These are phyloP conservation scores for Seiridium cupressi DNA, from an alignment of 2,329 filamentous ascomycete species.

Conservation along the genomic window DNA sequence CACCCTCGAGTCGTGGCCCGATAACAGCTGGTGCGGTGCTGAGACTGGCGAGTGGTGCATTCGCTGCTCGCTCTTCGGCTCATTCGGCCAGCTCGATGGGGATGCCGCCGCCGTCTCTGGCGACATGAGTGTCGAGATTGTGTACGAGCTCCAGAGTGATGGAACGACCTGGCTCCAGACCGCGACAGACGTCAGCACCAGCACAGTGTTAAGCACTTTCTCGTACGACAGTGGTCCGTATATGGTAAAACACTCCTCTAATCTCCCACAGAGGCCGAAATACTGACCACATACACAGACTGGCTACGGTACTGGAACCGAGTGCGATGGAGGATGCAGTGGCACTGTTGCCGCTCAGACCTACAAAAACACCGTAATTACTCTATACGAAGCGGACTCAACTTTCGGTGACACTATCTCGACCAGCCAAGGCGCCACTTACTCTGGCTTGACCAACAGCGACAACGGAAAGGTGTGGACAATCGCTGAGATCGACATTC, in stretches of 20 bases:
- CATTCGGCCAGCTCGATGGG: slow-evolving; percentile 6
- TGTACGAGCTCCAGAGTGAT: slow-evolving; percentile 5
- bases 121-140: slow-evolving; percentile 4
- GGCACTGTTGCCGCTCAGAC: slow-evolving; percentile 5
- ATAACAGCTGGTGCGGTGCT: slow-evolving; percentile 9
- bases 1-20: slow-evolving; percentile 7
- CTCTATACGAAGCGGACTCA: not conserved
- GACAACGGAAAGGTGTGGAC: slow-evolving; percentile 2
- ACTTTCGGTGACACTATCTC: slow-evolving; percentile 3
- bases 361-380: slow-evolving; percentile 7
- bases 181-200: slow-evolving; percentile 2
- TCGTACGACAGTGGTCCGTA: slow-evolving; percentile 5
- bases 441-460: not conserved
- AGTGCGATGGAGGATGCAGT: slow-evolving; percentile 6
- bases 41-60: slow-evolving; percentile 5
- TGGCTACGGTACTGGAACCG: slow-evolving; percentile 6
- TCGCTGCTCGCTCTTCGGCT: slow-evolving; percentile 6
- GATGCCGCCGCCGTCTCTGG: not conserved
- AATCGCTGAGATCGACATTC: not conserved
- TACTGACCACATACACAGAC: not conserved
- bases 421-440: slow-evolving; percentile 6
- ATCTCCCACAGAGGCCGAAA: not conserved
- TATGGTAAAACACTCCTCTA: not conserved
- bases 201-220: slow-evolving; percentile 1
- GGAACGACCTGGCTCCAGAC: slow-evolving; percentile 4